Base-by-base conservation (phyloP, 768 basidiomycete genomes). In the Pholiota molesta region DNA sequence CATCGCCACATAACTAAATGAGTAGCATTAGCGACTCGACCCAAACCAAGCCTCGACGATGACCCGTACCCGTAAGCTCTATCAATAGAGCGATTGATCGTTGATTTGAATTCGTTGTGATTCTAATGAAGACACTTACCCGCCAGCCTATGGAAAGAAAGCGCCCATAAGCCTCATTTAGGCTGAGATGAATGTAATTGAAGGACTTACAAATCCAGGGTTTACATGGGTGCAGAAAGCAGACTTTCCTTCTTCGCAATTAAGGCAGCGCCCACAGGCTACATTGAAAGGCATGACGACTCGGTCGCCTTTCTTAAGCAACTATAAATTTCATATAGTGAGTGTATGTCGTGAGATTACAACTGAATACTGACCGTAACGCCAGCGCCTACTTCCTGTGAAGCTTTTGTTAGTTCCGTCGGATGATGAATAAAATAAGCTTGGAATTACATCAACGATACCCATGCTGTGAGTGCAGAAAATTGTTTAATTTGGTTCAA, bases 221-320 rank as follows among this genome's bases (percentile, higher is more conserved):
- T 86, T 86, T 11, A 86, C 84, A 52, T 79, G 69, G 3, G 83
- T 85, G 68, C 84, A 86, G 68, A 85, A 86, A 0, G 82, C 84
- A 6, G 84, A 82, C 40, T 64, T 77, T 11, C 80, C 78, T 65
- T 81, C 80, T 55, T 85, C 83, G 63, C 85, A 86, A 65, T 86
- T 86, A 61, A 76, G 64, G 75, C 84, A 86, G 19, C 83, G 80
- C 16, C 85, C 84, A 63, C 84, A 85, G 0, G 82, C 83, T 31
- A 86, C 84, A 60, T 85, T 85, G 75, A 85, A 85, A 0, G 83
- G 85, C 78, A 85, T 81, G 23, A 86, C 83, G n/a, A 86, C 83
- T 31, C 85, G 78, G 65, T 86, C 85, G 14, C 84, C 85, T 62
- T 81, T 80, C 72, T 84, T 81, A 45, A 86, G 67, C 9, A 82